Evolutionary conservation across 208 protist genomes (phyloP), one percentile per base, ranked within the genome.

Genomic region (Leishmania major): DNA sequence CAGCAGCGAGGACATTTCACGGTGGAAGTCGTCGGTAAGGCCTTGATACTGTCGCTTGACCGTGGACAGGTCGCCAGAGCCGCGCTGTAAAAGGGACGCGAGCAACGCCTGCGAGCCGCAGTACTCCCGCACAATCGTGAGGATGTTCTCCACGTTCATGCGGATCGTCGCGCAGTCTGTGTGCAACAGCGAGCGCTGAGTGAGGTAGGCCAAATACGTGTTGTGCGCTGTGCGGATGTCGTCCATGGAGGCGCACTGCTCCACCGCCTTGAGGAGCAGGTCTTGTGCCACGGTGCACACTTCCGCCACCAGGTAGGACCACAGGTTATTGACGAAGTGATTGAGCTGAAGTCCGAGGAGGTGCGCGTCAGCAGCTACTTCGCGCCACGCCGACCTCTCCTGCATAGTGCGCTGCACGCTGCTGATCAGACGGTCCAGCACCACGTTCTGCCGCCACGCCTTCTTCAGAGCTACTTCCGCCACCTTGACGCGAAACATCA

Each of bases 401-500:
- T 77, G 60, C 37, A 73, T 70, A 35, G 85, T 83, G 64, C 83
- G 75, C 60, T 91, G 89, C 59, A 92, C 76, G 40, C 87, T 77
- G 47, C 87, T 86, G 79, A 94, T 91, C 37, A 91, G 81, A 13
- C 91, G 84, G 82, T 94, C 91, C 31, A 92, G 82, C 55, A 87
- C 76, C 49, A 92, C 91, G 75, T 87, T 92, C 77, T 91, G 86
- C 80, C 91, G 59, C 89, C 91, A 94, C 71, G 91, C 84, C 62
- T 88, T 87, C 75, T 94, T 94, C 51, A 94, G 80, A 31, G 89
- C 83, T 60, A 94, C 91, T 77, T 94, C 88, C 75, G 89, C 88
- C 45, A 86, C 83, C 82, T 94, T 94, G 31, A 91, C 91, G 66
- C 89, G 90, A 76, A 94, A 94, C 87, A 94, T 87, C 74, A 94